phyloP scores from a whole-genome alignment of 495 filamentous ascomycete genomes.

The Hypoxylon fuscum region DNA sequence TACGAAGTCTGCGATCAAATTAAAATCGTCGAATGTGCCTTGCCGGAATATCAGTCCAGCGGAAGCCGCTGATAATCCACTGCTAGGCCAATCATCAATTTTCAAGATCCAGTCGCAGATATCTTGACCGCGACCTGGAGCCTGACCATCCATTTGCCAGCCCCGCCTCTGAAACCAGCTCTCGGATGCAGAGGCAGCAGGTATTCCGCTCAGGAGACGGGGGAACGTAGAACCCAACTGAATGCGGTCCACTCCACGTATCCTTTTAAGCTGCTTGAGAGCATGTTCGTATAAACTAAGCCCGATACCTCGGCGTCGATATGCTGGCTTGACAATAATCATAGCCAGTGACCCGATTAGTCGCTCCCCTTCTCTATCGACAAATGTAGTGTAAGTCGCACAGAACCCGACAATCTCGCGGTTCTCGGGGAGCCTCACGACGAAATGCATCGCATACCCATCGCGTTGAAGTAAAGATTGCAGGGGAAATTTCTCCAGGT shows the following conservation, averaged over 20 bases:
- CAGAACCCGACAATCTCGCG: constrained; percentile 65
- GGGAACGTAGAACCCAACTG: constrained; percentile 71
- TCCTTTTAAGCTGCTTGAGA: constrained; percentile 59
- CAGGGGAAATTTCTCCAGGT: constrained; percentile 54
- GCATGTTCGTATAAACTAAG: constrained; percentile 66
- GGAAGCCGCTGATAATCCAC: constrained; percentile 43
- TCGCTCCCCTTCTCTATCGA: constrained; percentile 59
- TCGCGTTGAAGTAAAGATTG: constrained; percentile 64
- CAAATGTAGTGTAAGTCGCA: constrained; percentile 67
- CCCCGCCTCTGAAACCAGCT: constrained; percentile 67
- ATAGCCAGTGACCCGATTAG: constrained; percentile 67
- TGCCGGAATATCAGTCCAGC: constrained; percentile 54
- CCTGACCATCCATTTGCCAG: constrained; percentile 61
- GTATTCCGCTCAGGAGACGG: constrained; percentile 66
- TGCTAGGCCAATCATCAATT: constrained; percentile 60
- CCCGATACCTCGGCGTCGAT: constrained; percentile 64
- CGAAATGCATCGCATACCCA: constrained; percentile 69
- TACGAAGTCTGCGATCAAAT: constrained; percentile 63
- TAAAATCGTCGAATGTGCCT: constrained; percentile 62
- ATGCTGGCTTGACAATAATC: constrained; percentile 63
- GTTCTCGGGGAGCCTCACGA: constrained; percentile 63
- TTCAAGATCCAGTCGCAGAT: constrained; percentile 66
- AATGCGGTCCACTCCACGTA: constrained; percentile 62
- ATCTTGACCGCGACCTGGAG: constrained; percentile 55
- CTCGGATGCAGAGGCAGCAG: constrained; percentile 54